Evolutionary conservation across 331 rosid genomes (phyloP).

Genomic region (Rosa hybrid): DNA sequence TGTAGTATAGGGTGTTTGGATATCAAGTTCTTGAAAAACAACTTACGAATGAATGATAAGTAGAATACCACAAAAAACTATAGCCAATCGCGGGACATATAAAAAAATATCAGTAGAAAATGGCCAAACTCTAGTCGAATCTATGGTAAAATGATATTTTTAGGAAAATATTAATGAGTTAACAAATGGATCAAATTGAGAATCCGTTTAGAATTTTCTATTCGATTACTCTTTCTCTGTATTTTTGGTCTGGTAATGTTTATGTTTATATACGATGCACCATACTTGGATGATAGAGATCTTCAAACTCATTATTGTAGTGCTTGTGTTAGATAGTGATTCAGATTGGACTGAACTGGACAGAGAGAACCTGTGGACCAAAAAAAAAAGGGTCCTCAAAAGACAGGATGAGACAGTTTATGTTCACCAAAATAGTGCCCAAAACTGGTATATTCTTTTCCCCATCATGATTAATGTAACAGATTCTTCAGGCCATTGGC

Average conservation of each 20-base stretch:
- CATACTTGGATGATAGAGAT: background rate
- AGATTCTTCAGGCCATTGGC: background rate
- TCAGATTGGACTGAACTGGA: conserved; percentile 3
- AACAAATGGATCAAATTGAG: background rate
- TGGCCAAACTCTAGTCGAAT: background rate
- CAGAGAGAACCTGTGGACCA: conserved; percentile 13
- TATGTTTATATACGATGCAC: background rate
- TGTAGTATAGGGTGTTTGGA: too few species aligned
- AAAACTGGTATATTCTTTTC: background rate
- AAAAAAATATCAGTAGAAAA: too few species aligned
- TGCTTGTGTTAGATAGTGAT: background rate
- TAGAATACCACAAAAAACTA: background rate
- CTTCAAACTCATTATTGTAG: background rate
- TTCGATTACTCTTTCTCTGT: background rate
- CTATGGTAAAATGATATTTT: background rate
- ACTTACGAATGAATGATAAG: too few species aligned
- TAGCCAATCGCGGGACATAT: background rate
- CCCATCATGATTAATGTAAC: background rate
- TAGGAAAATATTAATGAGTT: background rate
- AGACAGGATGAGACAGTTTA: conserved; percentile 4
- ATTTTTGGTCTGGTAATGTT: background rate
- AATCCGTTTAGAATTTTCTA: background rate
- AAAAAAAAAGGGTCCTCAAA: conserved; percentile 21
- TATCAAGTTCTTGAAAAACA: too few species aligned
- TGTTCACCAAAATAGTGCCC: conserved; percentile 2